These are phyloP conservation scores for Fusarium tanahbumbuense DNA, from an alignment of 2,329 filamentous ascomycete species.

Conservation along the genomic window DNA sequence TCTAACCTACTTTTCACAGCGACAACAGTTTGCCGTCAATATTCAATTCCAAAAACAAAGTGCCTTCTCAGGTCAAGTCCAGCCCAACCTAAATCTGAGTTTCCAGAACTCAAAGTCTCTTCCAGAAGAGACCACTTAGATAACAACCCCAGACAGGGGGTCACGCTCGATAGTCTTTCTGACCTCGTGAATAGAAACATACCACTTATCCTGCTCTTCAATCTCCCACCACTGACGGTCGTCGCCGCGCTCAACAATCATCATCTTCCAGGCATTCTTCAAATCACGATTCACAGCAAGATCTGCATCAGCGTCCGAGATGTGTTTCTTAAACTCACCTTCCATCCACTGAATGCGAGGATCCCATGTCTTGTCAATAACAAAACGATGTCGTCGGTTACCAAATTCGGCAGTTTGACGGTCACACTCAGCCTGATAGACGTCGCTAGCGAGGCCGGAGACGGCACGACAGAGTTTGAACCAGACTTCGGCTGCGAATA, in stretches of 20 bases:
- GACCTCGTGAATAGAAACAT: not conserved
- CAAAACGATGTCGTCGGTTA: slow-evolving; percentile 12
- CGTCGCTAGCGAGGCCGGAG: not conserved
- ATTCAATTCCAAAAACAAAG: not conserved
- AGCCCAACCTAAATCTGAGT: not conserved
- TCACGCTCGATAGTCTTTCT: not conserved
- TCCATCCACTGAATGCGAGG: slow-evolving; percentile 21
- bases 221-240: slow-evolving; percentile 9
- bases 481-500: not conserved
- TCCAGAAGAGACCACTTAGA: too few species aligned
- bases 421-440: not conserved
- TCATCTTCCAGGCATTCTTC: not conserved
- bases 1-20: too few species aligned
- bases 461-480: slow-evolving; percentile 13
- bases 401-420: not conserved
- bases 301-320: not conserved
- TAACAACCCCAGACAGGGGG: not conserved
- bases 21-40: not conserved
- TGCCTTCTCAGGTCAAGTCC: not conserved
- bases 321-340: not conserved
- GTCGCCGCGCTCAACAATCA: slow-evolving; percentile 1
- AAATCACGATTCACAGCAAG: not conserved
- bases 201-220: slow-evolving; percentile 1
- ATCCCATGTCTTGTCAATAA: slow-evolving; percentile 5
- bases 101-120: too few species aligned